Conservation (phyloP, 1,284 basidiomycete genomes). For the Ceratobasidium sp. region DNA sequence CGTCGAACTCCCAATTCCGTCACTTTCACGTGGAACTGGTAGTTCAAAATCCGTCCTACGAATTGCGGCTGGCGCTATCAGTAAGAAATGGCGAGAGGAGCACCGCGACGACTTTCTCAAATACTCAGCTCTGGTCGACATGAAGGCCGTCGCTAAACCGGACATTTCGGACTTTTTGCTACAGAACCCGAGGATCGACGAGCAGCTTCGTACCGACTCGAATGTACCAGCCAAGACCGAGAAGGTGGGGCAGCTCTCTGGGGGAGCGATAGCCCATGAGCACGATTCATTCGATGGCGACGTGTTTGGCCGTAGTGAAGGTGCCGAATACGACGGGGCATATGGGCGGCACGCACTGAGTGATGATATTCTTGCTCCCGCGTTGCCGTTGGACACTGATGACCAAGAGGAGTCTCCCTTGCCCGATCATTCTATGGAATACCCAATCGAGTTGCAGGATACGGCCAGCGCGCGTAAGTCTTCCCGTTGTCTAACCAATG, state of each 20-base stretch:
- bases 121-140: background rate
- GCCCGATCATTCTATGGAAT: too few species aligned
- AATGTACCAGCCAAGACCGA: background rate
- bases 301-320: background rate
- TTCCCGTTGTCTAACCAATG: too few species aligned
- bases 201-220: background rate
- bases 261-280: background rate
- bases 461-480: too few species aligned
- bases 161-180: slow-evolving; percentile 9
- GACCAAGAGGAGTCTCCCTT: too few species aligned
- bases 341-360: slow-evolving; percentile 9
- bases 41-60: background rate
- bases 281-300: background rate
- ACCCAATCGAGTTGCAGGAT: too few species aligned
- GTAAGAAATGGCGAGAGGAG: slow-evolving; percentile 7
- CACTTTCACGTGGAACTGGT: background rate
- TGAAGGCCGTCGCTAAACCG: slow-evolving; percentile 12
- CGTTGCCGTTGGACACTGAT: background rate
- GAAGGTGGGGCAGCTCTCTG: background rate
- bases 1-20: background rate
- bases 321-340: background rate
- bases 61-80: slow-evolving; percentile 6
- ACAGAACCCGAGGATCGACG: slow-evolving; percentile 12
- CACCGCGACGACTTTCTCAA: background rate
- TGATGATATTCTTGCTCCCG: background rate